phyloP scores from a whole-genome alignment of 208 protist species.

The Herpetomonas muscarum region DNA sequence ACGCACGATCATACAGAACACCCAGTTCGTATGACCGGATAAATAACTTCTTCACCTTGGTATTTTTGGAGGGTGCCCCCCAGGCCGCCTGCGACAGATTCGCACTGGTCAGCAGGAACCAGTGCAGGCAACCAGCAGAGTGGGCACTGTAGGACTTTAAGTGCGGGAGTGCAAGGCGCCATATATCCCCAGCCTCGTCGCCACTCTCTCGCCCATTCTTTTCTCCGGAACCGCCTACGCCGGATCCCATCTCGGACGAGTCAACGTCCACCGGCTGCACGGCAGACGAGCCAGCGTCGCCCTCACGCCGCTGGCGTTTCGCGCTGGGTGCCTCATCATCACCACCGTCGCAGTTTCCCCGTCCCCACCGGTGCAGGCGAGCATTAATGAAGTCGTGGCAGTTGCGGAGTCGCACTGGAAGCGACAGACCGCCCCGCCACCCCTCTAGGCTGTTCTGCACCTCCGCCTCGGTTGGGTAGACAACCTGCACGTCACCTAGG shows the following conservation, averaged over 20 bases:
- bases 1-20: constrained; percentile 64
- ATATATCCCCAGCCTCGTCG: constrained; percentile 2
- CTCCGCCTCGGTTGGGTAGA: constrained; percentile 82
- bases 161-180: constrained; percentile 57
- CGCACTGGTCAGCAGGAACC: constrained; percentile 78
- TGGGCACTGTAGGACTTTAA: constrained; percentile 79
- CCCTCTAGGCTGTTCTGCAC: constrained; percentile 70
- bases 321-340: neutral
- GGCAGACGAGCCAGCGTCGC: neutral
- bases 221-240: too few relatives aligned
- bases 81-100: constrained; percentile 87
- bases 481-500: constrained; percentile 36
- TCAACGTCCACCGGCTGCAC: neutral
- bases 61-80: constrained; percentile 26
- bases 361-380: constrained; percentile 63
- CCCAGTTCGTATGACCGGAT: constrained; percentile 85
- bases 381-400: constrained; percentile 66
- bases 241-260: neutral
- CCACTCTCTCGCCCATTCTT: too few relatives aligned
- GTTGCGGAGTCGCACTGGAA: constrained; percentile 50
- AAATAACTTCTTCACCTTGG: constrained; percentile 8
- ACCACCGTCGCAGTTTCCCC: neutral
- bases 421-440: constrained; percentile 64
- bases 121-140: constrained; percentile 29
- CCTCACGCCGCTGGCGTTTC: neutral